These are phyloP conservation scores for Calocera cornea DNA, from an alignment of 768 basidiomycete species.

Conservation along the genomic window DNA sequence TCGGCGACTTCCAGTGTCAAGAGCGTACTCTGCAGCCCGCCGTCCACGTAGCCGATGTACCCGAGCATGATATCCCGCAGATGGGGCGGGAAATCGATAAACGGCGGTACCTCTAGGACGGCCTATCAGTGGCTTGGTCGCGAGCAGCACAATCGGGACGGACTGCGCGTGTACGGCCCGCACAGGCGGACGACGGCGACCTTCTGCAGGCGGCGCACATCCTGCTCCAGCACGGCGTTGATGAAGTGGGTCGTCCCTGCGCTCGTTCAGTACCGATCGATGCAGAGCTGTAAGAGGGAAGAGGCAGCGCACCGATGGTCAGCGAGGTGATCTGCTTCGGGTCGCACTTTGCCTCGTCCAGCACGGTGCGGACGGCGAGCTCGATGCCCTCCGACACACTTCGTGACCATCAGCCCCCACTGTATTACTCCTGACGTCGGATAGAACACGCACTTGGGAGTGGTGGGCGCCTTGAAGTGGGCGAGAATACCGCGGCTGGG, in stretches of 20 bases:
- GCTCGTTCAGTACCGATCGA: neutral
- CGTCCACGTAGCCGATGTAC: conserved; percentile 29
- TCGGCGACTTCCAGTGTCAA: too few species aligned
- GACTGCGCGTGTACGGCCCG: conserved; percentile 42
- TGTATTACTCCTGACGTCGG: neutral
- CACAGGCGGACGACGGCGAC: conserved; percentile 54
- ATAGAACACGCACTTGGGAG: conserved; percentile 26
- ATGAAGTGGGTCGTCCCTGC: conserved; percentile 30
- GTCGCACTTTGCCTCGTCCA: conserved; percentile 28
- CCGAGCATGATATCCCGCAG: conserved; percentile 24
- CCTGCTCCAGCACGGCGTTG: conserved; percentile 49
- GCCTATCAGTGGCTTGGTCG: neutral
- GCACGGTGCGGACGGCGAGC: conserved; percentile 33
- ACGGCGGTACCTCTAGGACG: conserved; percentile 30
- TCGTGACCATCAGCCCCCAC: neutral
- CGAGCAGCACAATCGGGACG: conserved; percentile 14
- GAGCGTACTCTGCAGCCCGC: conserved; percentile 28
- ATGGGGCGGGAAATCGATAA: conserved; percentile 36
- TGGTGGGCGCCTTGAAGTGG: conserved; percentile 39
- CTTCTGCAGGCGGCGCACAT: conserved; percentile 38
- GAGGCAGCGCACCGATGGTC: conserved; percentile 48
- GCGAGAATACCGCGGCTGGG: conserved; percentile 19
- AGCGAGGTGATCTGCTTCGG: conserved; percentile 34
- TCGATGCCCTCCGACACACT: conserved; percentile 45
- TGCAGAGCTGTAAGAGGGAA: too few species aligned